Evolutionary conservation across 768 basidiomycete genomes (phyloP).

Genomic region (Gautieria morchelliformis): DNA sequence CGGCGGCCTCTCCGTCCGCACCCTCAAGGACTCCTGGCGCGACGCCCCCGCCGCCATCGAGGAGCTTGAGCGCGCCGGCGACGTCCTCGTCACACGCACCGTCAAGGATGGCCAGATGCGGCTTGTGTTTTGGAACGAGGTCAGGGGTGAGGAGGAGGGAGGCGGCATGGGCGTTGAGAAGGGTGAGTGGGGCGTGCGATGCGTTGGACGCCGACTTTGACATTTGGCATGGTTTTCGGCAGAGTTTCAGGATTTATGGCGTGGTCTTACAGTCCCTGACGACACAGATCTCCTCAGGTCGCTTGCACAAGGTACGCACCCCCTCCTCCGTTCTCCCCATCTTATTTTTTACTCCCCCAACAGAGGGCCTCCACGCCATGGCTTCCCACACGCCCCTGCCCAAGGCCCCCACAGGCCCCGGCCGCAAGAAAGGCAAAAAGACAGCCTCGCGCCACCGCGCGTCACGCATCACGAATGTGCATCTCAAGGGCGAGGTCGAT

Average conservation of each 20-base stretch:
- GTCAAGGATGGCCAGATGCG: constrained; percentile 73
- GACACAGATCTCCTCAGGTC: constrained; percentile 75
- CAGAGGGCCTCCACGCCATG: constrained; percentile 77
- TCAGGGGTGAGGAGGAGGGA: constrained; percentile 63
- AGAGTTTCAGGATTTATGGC: constrained; percentile 90
- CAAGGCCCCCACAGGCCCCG: constrained; percentile 42
- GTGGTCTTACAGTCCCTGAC: constrained; percentile 72
- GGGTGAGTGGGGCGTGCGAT: constrained; percentile 35
- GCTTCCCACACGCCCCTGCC: constrained; percentile 51
- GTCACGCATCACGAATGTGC: constrained; percentile 80
- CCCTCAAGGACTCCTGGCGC: constrained; percentile 87
- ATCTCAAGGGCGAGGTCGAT: constrained; percentile 81
- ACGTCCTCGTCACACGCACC: constrained; percentile 81
- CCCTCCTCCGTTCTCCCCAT: background rate
- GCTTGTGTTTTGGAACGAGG: constrained; percentile 88
- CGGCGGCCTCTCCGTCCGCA: constrained; percentile 74
- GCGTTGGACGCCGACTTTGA: background rate
- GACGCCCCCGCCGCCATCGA: constrained; percentile 77
- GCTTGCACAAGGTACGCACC: constrained; percentile 55
- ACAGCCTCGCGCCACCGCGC: constrained; percentile 64
- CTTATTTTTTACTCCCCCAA: background rate
- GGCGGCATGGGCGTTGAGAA: constrained; percentile 71
- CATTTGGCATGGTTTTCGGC: background rate
- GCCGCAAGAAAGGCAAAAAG: constrained; percentile 80
- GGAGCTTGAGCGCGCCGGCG: constrained; percentile 82